phyloP scores from a whole-genome alignment of 2,329 filamentous ascomycete species.

The Cytospora mali region DNA sequence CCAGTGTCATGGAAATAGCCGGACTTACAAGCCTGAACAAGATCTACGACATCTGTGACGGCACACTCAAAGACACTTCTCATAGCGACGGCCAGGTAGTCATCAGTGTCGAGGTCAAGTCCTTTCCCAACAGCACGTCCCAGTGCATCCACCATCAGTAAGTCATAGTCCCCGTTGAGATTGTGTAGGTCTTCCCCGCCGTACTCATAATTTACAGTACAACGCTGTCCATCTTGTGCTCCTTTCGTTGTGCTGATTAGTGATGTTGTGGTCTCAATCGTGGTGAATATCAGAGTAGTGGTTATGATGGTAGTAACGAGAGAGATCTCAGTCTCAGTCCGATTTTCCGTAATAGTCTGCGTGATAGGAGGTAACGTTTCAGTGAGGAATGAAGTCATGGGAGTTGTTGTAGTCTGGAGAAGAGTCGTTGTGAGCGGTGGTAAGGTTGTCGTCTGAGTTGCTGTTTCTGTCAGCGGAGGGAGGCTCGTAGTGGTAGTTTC shows the following conservation, averaged over 20 bases:
- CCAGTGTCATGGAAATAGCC: background rate
- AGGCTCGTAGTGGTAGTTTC: background rate
- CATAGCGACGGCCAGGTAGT: background rate
- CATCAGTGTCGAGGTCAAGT: background rate
- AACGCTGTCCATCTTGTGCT: background rate
- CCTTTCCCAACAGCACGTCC: slow-evolving; percentile 2
- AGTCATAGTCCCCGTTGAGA: slow-evolving; percentile 16
- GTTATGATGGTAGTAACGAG: slow-evolving; percentile 2
- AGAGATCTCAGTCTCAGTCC: background rate
- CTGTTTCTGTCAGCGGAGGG: background rate
- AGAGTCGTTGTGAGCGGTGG: background rate
- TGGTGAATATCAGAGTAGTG: background rate
- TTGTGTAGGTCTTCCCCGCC: slow-evolving; percentile 18
- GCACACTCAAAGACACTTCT: slow-evolving; percentile 18
- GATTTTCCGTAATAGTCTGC: background rate
- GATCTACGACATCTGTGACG: background rate
- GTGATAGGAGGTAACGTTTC: slow-evolving; percentile 5
- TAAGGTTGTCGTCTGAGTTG: background rate
- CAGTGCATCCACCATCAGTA: slow-evolving; percentile 3
- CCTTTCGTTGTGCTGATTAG: background rate
- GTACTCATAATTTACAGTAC: background rate
- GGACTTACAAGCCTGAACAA: slow-evolving; percentile 7
- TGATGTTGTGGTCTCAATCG: background rate
- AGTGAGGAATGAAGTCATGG: background rate
- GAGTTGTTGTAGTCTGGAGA: background rate